Evolutionary conservation across 345 rosid species (phyloP).

Genomic region (Isatis tinctoria): DNA sequence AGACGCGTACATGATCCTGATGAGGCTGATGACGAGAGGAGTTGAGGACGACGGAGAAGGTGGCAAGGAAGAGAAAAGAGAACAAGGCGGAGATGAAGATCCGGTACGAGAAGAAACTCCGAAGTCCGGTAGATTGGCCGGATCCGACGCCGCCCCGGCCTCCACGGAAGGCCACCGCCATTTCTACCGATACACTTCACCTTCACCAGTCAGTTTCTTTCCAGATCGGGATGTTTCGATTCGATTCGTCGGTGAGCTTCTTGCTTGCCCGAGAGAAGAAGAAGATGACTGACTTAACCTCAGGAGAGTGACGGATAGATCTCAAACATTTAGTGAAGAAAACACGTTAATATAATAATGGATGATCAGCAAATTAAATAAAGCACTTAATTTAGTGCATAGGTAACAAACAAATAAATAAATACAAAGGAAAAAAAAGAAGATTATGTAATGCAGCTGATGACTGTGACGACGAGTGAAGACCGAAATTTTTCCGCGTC

Average conservation of each 20-base stretch:
- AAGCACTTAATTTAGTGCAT: constrained; percentile 5
- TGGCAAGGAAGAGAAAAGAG: constrained; percentile 70
- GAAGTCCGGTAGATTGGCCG: constrained; percentile 44
- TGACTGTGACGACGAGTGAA: background rate
- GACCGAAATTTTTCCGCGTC: constrained; percentile 16
- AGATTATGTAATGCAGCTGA: background rate
- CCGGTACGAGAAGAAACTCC: constrained; percentile 69
- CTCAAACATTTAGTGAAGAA: constrained; percentile 26
- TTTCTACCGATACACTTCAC: constrained; percentile 26
- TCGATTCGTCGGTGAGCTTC: constrained; percentile 19
- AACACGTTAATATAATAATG: constrained; percentile 8
- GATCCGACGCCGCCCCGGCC: constrained; percentile 51
- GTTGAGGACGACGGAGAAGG: constrained; percentile 71
- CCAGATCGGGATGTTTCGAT: constrained; percentile 14
- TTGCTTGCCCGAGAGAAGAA: background rate
- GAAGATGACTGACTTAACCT: constrained; percentile 15
- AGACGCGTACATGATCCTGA: constrained; percentile 46
- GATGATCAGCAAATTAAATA: background rate
- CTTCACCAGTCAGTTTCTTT: background rate
- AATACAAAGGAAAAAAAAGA: too few species aligned
- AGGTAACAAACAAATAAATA: constrained; percentile 6
- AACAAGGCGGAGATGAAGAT: constrained; percentile 83
- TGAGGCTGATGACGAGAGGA: constrained; percentile 39
- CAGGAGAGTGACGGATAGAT: constrained; percentile 32
- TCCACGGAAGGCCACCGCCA: constrained; percentile 84